These are phyloP conservation scores for Hypoxylon perforatum DNA, from an alignment of 495 filamentous ascomycete species.

Conservation along the genomic window DNA sequence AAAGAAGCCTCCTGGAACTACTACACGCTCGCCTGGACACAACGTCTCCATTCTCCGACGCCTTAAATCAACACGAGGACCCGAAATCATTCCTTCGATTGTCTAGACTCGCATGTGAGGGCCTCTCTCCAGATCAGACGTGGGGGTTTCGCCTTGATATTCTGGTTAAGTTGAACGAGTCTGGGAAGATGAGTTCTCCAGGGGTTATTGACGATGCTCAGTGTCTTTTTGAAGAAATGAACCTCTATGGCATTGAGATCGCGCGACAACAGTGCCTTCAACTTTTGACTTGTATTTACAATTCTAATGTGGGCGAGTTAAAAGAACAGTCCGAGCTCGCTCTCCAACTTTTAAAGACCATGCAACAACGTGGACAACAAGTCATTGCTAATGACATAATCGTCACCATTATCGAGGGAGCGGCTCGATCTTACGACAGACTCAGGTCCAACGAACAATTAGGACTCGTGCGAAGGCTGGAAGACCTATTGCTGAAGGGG, in stretches of 20 bases:
- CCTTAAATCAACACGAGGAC: slow-evolving; percentile 2
- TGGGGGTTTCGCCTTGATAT: slow-evolving; percentile 48
- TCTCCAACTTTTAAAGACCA: slow-evolving; percentile 48
- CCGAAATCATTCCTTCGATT: slow-evolving; percentile 39
- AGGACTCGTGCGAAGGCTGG: slow-evolving; percentile 36
- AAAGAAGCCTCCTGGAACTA: slow-evolving; percentile 37
- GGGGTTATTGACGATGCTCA: slow-evolving; percentile 8
- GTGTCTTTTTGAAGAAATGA: slow-evolving; percentile 42
- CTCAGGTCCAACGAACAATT: slow-evolving; percentile 13
- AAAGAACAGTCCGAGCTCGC: slow-evolving; percentile 43
- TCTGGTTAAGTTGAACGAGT: slow-evolving; percentile 29
- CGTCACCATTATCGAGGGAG: slow-evolving; percentile 51
- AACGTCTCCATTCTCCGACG: slow-evolving; percentile 12
- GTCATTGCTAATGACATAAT: slow-evolving; percentile 52
- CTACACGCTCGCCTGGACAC: slow-evolving; percentile 31
- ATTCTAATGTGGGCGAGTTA: slow-evolving; percentile 12
- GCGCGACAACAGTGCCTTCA: slow-evolving; percentile 45
- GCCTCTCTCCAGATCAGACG: slow-evolving; percentile 41
- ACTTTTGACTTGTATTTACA: slow-evolving; percentile 50
- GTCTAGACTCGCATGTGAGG: slow-evolving; percentile 36
- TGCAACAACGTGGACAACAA: slow-evolving; percentile 51
- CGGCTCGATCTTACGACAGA: slow-evolving; percentile 15
- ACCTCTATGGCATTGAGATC: slow-evolving; percentile 44
- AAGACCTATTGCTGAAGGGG: slow-evolving; percentile 36
- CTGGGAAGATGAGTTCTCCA: neutral